Evolutionary conservation across 345 rosid genomes (phyloP).

Genomic region (Anacardium occidentale): DNA sequence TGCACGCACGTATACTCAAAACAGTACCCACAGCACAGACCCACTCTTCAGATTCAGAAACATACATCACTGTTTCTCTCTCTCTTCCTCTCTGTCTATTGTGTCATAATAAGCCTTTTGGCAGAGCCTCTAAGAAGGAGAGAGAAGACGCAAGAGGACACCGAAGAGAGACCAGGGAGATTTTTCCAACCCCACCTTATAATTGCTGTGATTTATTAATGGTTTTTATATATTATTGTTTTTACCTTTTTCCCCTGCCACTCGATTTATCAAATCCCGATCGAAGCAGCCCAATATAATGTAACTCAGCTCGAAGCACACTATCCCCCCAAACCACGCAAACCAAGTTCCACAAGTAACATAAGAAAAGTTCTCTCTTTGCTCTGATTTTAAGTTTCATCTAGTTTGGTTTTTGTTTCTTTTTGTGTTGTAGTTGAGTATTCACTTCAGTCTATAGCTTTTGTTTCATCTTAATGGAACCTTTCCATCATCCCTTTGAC

Average conservation of each 20-base stretch:
- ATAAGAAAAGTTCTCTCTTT: not conserved
- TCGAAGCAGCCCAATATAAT: slow-evolving; percentile 16
- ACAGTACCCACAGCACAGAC: slow-evolving; percentile 20
- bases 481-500: slow-evolving; percentile 42
- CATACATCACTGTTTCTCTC: slow-evolving; percentile 32
- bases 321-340: not conserved
- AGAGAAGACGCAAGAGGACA: slow-evolving; percentile 30
- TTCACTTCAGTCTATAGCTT: not conserved
- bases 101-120: not conserved
- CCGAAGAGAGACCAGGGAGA: slow-evolving; percentile 37
- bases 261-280: slow-evolving; percentile 51
- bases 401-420: not conserved
- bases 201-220: slow-evolving; percentile 12
- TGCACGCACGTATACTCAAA: slow-evolving; percentile 86
- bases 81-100: slow-evolving; percentile 8
- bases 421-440: not conserved
- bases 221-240: not conserved
- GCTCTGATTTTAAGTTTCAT: not conserved
- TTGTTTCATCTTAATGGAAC: slow-evolving; percentile 39
- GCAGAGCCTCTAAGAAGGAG: slow-evolving; percentile 6
- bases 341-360: not conserved
- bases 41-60: slow-evolving; percentile 31
- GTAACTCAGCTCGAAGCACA: not conserved
- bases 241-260: slow-evolving; percentile 17
- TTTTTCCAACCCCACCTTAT: slow-evolving; percentile 21